A percentile compares a stretch with the other conserved stretches of the same genome.
These are phyloP conservation scores for Beauveria sp. DNA, from an alignment of 2,329 filamentous ascomycete genomes.

Conservation along the genomic window DNA sequence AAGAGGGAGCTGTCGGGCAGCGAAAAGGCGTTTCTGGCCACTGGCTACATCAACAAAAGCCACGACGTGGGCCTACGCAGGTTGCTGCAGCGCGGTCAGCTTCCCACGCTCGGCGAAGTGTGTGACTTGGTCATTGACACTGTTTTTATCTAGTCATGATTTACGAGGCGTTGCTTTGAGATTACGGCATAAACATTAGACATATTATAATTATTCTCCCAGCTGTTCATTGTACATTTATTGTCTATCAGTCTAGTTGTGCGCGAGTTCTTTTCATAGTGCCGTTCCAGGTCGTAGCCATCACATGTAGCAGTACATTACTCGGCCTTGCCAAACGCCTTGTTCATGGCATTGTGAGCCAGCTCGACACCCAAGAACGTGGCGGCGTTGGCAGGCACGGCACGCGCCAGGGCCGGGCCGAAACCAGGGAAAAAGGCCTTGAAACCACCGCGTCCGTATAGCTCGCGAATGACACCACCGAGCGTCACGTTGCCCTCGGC, in stretches of 20 bases:
- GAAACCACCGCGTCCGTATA: constrained; percentile 77
- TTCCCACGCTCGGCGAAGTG: constrained; percentile 34
- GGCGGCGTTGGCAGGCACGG: constrained; percentile 92
- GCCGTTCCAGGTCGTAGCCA: too few relatives aligned
- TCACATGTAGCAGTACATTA: neutral
- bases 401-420: constrained; percentile 82
- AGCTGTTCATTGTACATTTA: neutral
- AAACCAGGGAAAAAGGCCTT: constrained; percentile 97
- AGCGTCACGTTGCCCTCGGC: constrained; percentile 80
- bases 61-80: constrained; percentile 23
- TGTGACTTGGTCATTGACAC: constrained; percentile 39
- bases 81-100: constrained; percentile 24
- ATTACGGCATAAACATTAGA: neutral
- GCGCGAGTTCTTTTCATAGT: too few relatives aligned
- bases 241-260: too few relatives aligned
- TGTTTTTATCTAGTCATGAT: constrained; percentile 19
- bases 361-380: constrained; percentile 85
- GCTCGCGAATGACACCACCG: constrained; percentile 66
- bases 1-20: constrained; percentile 46
- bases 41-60: constrained; percentile 31
- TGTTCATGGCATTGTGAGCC: constrained; percentile 76
- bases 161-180: neutral
- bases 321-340: constrained; percentile 47
- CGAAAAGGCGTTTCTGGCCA: constrained; percentile 51
- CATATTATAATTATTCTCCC: neutral